These are phyloP conservation scores for Hamamelis virginiana DNA, from an alignment of 164 flowering plant species.

Conservation along the genomic window DNA sequence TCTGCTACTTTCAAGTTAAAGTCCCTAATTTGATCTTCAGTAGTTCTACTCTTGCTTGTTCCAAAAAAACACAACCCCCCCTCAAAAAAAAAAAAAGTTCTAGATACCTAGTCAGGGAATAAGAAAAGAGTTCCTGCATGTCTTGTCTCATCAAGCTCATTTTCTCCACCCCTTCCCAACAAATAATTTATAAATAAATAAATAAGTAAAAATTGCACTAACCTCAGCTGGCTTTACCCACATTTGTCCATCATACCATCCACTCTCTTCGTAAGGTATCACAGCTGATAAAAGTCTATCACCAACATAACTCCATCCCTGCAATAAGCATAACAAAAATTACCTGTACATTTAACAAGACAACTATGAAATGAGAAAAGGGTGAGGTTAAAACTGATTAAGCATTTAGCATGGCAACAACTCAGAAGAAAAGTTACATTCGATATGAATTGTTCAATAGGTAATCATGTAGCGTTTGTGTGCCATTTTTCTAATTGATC, in stretches of 20 bases:
- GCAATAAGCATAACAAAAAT: conserved; percentile 12
- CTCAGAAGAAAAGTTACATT: not conserved
- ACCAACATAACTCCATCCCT: conserved; percentile 99
- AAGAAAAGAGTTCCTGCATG: not conserved
- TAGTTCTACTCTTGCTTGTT: too few species aligned
- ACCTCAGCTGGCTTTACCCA: conserved; percentile 99
- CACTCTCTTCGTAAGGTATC: conserved; percentile 92
- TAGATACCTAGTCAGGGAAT: not conserved
- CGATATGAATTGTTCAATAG: not conserved
- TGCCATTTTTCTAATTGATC: too few species aligned
- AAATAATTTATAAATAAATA: not conserved
- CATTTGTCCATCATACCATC: conserved; percentile 99
- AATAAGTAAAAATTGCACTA: conserved; percentile 16
- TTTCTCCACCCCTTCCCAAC: not conserved
- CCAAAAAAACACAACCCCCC: too few species aligned
- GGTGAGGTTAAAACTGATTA: not conserved
- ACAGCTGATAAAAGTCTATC: conserved; percentile 95
- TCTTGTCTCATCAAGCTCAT: not conserved
- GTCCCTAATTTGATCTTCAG: too few species aligned
- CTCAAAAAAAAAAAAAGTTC: too few species aligned
- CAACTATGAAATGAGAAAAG: not conserved
- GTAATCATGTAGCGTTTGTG: not conserved
- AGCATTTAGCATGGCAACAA: not conserved
- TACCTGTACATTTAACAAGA: not conserved
- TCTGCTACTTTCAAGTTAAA: too few species aligned